phyloP scores from a whole-genome alignment of 257 asterid genomes.

The Penstemon barbatus region DNA sequence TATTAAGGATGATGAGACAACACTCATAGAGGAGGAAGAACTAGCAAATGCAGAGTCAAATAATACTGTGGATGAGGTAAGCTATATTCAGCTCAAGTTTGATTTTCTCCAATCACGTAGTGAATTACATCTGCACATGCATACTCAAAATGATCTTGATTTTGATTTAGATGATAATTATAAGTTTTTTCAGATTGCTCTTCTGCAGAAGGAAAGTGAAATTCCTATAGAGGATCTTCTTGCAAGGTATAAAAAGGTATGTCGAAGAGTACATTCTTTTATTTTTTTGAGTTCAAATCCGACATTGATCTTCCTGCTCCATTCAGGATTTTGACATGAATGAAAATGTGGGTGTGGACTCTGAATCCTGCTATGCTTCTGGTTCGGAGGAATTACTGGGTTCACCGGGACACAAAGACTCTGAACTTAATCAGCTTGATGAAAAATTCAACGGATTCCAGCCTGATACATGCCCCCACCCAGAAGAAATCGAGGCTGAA shows the following conservation, averaged over 20 bases:
- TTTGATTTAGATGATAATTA: constrained; percentile 24
- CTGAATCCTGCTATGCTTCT: constrained; percentile 50
- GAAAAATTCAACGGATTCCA: constrained; percentile 44
- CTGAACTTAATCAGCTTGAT: constrained; percentile 44
- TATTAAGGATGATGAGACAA: constrained; percentile 91
- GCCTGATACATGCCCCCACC: constrained; percentile 36
- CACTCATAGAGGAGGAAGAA: constrained; percentile 89
- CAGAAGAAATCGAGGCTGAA: constrained; percentile 54
- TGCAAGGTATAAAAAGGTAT: constrained; percentile 93
- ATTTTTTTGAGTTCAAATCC: constrained; percentile 24
- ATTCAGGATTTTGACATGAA: constrained; percentile 54
- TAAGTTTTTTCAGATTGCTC: constrained; percentile 61
- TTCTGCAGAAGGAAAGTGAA: constrained; percentile 90
- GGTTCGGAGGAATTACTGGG: constrained; percentile 56
- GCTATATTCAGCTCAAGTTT: constrained; percentile 1
- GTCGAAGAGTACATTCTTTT: constrained; percentile 32
- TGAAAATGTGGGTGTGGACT: constrained; percentile 46
- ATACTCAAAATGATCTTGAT: constrained; percentile 25
- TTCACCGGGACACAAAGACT: constrained; percentile 45
- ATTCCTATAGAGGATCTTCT: constrained; percentile 83
- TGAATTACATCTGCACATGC: constrained; percentile 22
- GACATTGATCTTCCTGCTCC: constrained; percentile 33
- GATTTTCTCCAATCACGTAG: constrained; percentile 21
- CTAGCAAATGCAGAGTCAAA: constrained; percentile 65
- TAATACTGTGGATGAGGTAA: constrained; percentile 65